phyloP scores from a whole-genome alignment of 371 early-diverging fungal species.

The Apophysomyces ossiformis region DNA sequence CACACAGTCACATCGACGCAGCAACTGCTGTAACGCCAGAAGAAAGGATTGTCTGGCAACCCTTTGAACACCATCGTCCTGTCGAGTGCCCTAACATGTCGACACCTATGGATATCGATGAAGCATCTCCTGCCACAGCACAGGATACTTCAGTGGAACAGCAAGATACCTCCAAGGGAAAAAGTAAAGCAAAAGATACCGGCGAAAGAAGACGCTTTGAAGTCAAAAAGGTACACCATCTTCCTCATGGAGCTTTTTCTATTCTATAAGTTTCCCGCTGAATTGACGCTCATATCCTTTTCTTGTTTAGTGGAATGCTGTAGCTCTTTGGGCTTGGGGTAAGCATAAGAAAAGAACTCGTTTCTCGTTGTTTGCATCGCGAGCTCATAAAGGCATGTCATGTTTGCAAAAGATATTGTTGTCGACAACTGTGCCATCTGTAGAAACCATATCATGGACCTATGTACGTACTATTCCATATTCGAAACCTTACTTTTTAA shows the following conservation, averaged over 20 bases:
- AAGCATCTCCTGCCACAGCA: slow-evolving; percentile 30
- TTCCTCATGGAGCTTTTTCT: no score
- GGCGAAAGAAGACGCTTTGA: slow-evolving; percentile 87
- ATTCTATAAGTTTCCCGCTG: no score
- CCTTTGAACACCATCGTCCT: not conserved
- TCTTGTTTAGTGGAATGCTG: slow-evolving; percentile 92
- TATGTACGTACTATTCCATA: slow-evolving; percentile 72
- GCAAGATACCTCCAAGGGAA: slow-evolving; percentile 31
- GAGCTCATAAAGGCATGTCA: not conserved
- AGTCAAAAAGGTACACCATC: slow-evolving; percentile 85
- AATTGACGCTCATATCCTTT: no score
- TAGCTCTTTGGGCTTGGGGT: slow-evolving; percentile 99
- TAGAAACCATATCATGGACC: slow-evolving; percentile 99
- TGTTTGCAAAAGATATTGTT: slow-evolving; percentile 90
- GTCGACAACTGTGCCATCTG: slow-evolving; percentile 99
- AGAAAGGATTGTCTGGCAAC: no score
- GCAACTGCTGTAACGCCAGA: no score
- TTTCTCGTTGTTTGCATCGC: no score
- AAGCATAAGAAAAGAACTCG: slow-evolving; percentile 17
- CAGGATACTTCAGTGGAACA: slow-evolving; percentile 27
- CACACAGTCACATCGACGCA: no score
- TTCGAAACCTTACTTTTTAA: not conserved
- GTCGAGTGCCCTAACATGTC: slow-evolving; percentile 22
- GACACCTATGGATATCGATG: slow-evolving; percentile 55
- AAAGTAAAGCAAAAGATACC: slow-evolving; percentile 64